Evolutionary conservation across 2,329 filamentous ascomycete genomes (phyloP).

Genomic region (Sarocladiaceae sp.): DNA sequence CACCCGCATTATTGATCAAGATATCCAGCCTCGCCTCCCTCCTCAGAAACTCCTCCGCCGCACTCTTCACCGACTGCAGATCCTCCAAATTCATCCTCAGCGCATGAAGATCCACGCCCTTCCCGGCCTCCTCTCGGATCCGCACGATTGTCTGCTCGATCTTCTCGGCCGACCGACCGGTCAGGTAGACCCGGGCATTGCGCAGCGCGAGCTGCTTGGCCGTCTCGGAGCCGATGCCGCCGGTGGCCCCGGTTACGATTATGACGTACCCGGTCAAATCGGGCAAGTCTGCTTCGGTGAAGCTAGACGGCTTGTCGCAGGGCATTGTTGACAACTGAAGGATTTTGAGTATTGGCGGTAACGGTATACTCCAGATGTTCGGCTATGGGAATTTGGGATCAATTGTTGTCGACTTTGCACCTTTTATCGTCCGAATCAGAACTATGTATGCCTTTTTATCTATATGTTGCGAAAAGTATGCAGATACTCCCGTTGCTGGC

Average conservation of each 20-base stretch:
- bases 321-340: too few relatives aligned
- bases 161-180: slow-evolving; percentile 30
- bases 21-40: slow-evolving; percentile 17
- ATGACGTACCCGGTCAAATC: slow-evolving; percentile 19
- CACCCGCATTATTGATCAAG: slow-evolving; percentile 37
- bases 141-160: slow-evolving; percentile 19
- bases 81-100: slow-evolving; percentile 24
- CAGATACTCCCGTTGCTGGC: too few relatives aligned
- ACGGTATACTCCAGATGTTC: too few relatives aligned
- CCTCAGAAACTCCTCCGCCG: slow-evolving; percentile 14
- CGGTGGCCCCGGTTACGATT: slow-evolving; percentile 35
- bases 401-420: too few relatives aligned
- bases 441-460: too few relatives aligned
- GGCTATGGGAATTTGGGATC: too few relatives aligned
- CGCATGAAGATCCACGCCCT: slow-evolving; percentile 22
- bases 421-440: too few relatives aligned
- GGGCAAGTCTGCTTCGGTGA: slow-evolving; percentile 5
- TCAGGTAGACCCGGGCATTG: slow-evolving; percentile 37
- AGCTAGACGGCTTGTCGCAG: not conserved
- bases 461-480: too few relatives aligned
- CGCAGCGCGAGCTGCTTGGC: slow-evolving; percentile 34
- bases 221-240: slow-evolving; percentile 38
- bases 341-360: too few relatives aligned
- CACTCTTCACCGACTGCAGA: slow-evolving; percentile 24
- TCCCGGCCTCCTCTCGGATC: slow-evolving; percentile 10